These are phyloP conservation scores for Aspergillus ellipticus DNA, from an alignment of 495 filamentous ascomycete species.

Conservation along the genomic window DNA sequence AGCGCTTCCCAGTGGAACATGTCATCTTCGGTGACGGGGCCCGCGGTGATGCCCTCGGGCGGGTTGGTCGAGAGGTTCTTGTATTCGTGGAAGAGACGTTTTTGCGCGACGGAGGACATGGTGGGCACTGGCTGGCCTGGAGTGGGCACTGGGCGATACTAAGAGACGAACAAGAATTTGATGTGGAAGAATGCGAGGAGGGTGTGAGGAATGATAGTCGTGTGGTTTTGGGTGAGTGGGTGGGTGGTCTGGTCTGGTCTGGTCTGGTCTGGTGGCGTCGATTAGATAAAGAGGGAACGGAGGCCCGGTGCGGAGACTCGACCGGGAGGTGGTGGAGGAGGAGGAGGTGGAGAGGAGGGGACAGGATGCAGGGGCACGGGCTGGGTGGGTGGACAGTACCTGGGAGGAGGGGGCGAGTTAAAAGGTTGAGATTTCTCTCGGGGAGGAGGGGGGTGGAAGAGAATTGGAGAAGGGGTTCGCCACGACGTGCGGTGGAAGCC, in stretches of 20 bases:
- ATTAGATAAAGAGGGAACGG: not conserved
- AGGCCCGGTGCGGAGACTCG: not conserved
- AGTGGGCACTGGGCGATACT: no score
- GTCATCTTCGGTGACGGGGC: slow-evolving; percentile 90
- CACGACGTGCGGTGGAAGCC: not conserved
- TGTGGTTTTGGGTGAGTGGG: not conserved
- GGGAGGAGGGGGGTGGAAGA: not conserved
- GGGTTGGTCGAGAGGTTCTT: slow-evolving; percentile 76
- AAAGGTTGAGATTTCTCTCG: not conserved
- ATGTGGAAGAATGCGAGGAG: no score
- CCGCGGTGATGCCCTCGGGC: slow-evolving; percentile 91
- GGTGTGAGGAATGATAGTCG: not conserved
- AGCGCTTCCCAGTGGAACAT: slow-evolving; percentile 95
- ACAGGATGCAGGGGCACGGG: not conserved
- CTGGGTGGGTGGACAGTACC: not conserved
- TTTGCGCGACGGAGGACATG: slow-evolving; percentile 63
- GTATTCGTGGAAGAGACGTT: slow-evolving; percentile 97
- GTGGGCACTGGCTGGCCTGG: no score
- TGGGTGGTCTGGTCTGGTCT: not conserved
- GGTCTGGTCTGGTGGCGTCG: not conserved
- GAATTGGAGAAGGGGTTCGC: not conserved
- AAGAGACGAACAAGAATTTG: no score
- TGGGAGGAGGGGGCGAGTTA: not conserved
- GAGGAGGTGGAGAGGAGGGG: not conserved
- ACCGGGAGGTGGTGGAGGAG: not conserved